phyloP scores from a whole-genome alignment of 192 early-diverging fungal genomes.

The Coemansia aciculifera region DNA sequence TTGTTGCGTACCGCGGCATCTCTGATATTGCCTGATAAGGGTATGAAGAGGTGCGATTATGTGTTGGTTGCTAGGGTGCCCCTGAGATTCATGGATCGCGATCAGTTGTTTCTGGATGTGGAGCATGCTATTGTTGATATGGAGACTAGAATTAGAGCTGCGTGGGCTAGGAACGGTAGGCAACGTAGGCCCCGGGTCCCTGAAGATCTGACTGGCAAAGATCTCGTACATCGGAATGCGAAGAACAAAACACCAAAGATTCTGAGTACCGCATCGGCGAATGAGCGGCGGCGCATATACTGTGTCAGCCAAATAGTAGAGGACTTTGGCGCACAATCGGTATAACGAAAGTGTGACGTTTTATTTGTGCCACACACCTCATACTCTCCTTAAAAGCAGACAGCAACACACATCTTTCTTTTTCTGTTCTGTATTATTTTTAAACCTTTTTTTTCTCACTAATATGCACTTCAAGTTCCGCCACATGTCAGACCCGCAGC shows the following conservation, averaged over 20 bases:
- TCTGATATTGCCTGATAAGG: slow-evolving; percentile 46
- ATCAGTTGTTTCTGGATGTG: slow-evolving; percentile 29
- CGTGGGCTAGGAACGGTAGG: slow-evolving; percentile 4
- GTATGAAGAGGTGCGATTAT: slow-evolving; percentile 46
- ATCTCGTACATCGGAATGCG: neutral
- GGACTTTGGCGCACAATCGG: neutral
- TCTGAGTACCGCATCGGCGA: neutral
- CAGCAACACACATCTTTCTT: neutral
- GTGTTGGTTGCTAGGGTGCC: slow-evolving; percentile 20
- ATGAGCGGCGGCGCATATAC: slow-evolving; percentile 1
- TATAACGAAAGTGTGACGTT: neutral
- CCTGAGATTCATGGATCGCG: slow-evolving; percentile 33
- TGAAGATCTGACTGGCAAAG: neutral
- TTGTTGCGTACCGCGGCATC: slow-evolving; percentile 34
- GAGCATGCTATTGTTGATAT: slow-evolving; percentile 31
- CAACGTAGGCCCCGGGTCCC: neutral
- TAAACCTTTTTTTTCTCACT: neutral
- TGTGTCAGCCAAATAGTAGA: slow-evolving; percentile 2
- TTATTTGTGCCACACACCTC: neutral
- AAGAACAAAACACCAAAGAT: slow-evolving; percentile 6
- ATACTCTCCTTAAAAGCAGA: neutral
- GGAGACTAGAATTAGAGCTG: slow-evolving; percentile 5
- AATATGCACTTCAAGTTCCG: slow-evolving; percentile 17
- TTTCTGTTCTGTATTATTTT: neutral
- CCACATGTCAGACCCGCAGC: slow-evolving; percentile 32